These are phyloP conservation scores for Loxodes magnus DNA, from an alignment of 73 alveolate genomes.

Conservation along the genomic window DNA sequence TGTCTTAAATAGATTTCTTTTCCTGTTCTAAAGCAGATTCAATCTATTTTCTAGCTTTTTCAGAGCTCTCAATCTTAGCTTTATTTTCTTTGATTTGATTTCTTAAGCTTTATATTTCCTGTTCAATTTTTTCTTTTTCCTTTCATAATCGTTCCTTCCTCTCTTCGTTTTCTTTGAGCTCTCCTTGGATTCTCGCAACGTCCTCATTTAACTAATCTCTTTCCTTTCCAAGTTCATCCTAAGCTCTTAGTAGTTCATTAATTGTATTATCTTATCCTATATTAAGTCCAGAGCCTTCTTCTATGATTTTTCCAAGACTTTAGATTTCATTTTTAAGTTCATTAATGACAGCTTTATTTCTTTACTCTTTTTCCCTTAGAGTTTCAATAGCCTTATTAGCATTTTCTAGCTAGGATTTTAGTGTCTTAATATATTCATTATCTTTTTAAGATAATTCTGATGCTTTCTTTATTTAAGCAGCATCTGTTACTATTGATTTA, in stretches of 20 bases:
- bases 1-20: too few relatives aligned
- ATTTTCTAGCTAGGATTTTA: constrained; percentile 76
- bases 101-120: too few relatives aligned
- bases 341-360: constrained; percentile 72
- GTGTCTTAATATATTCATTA: constrained; percentile 61
- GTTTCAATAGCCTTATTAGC: constrained; percentile 70
- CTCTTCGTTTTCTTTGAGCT: too few relatives aligned
- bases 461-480: constrained; percentile 67
- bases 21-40: too few relatives aligned
- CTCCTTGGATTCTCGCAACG: too few relatives aligned
- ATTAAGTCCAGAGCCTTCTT: constrained; percentile 51
- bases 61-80: too few relatives aligned
- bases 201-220: too few relatives aligned
- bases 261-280: constrained; percentile 46
- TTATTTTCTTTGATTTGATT: too few relatives aligned
- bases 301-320: constrained; percentile 43
- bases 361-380: constrained; percentile 74
- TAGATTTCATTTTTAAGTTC: constrained; percentile 63
- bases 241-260: constrained; percentile 33
- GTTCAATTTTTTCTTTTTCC: too few relatives aligned
- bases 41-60: too few relatives aligned
- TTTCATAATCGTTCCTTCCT: too few relatives aligned
- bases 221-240: constrained; percentile 34
- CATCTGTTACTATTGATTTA: constrained; percentile 54
- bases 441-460: constrained; percentile 62